Evolutionary conservation across 352 stramenopile species (phyloP).

Genomic region (Phytopythium sindhum): DNA sequence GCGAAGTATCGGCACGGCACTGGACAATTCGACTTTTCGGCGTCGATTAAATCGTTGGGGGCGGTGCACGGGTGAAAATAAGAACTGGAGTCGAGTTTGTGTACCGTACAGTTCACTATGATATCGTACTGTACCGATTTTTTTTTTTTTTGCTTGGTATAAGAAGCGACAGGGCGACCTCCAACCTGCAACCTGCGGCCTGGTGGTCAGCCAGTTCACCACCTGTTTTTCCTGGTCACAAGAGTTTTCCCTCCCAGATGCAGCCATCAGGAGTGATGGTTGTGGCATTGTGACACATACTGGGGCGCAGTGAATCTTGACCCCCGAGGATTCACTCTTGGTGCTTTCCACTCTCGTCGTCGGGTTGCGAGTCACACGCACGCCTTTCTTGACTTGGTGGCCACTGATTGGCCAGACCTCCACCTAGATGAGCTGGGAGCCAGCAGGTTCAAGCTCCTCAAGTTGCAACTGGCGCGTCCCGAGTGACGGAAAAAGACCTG

Average conservation of each 20-base stretch:
- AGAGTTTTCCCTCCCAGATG: constrained; percentile 8
- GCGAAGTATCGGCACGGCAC: no score
- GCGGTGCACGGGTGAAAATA: no score
- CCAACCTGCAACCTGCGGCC: no score
- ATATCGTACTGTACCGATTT: background rate
- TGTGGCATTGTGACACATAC: constrained; percentile 29
- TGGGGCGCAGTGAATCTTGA: background rate
- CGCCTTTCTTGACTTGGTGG: constrained; percentile 14
- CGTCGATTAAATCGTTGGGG: no score
- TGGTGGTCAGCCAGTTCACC: background rate
- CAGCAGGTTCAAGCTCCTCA: constrained; percentile 9
- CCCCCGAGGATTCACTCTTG: background rate
- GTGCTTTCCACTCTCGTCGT: constrained; percentile 15
- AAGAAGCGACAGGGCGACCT: background rate
- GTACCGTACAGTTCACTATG: no score
- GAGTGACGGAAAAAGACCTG: background rate
- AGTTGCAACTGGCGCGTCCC: constrained; percentile 3
- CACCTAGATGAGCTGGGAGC: constrained; percentile 2
- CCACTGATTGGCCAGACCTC: constrained; percentile 6
- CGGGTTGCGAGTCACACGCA: constrained; percentile 18
- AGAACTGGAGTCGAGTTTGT: no score
- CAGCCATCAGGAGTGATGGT: constrained; percentile 29
- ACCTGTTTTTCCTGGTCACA: background rate
- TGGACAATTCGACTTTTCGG: no score
- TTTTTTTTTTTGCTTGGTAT: background rate